phyloP scores from a whole-genome alignment of 345 rosid genomes.

The Dimocarpus longan region DNA sequence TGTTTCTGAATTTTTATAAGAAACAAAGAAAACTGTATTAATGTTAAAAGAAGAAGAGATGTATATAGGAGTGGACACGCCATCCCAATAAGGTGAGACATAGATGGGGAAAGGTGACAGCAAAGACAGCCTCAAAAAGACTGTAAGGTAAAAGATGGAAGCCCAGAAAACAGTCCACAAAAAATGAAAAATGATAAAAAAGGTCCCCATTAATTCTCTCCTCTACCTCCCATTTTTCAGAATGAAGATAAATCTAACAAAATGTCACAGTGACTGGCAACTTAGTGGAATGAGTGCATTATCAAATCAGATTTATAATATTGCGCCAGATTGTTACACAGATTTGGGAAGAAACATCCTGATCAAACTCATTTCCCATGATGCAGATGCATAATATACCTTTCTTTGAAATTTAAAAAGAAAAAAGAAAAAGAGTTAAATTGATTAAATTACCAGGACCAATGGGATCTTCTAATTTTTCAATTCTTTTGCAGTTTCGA shows the following conservation, averaged over 20 bases:
- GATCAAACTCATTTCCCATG: not conserved
- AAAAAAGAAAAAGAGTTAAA: no score
- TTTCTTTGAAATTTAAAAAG: no score
- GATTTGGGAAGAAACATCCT: not conserved
- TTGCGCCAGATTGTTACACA: not conserved
- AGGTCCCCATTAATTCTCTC: no score
- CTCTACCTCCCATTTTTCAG: not conserved
- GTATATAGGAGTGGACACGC: no score
- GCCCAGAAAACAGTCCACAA: not conserved
- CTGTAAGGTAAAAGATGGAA: not conserved
- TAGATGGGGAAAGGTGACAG: not conserved
- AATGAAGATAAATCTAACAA: not conserved
- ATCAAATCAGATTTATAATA: not conserved
- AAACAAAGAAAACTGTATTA: not conserved
- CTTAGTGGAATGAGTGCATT: not conserved
- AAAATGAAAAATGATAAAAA: not conserved
- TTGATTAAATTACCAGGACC: slow-evolving; percentile 64
- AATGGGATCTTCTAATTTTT: slow-evolving; percentile 93
- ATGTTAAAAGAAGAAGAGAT: not conserved
- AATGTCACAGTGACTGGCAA: no score
- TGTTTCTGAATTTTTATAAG: not conserved
- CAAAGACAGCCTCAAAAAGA: not conserved
- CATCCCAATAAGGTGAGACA: not conserved
- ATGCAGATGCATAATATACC: not conserved
- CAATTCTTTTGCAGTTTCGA: slow-evolving; percentile 94